Base-by-base conservation (phyloP, 106 monocot species). In the Hemerocallis citrina region DNA sequence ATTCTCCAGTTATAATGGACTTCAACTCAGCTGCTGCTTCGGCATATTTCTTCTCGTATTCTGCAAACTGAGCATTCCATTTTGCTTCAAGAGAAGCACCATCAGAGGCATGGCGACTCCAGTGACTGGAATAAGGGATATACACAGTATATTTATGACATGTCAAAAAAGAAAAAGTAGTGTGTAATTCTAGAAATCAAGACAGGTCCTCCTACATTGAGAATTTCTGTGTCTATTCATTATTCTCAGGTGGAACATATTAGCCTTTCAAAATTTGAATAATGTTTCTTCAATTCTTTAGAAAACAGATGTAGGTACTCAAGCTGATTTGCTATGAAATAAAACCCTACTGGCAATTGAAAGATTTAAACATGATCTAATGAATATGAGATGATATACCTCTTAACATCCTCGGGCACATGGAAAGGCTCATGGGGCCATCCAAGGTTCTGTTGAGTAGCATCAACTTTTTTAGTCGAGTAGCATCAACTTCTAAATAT, bases 401-500 rank as follows among this genome's bases (percentile, higher is more conserved):
- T 98, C 71, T 98, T 87, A 15, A 98, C 91, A 63, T 98, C 91
- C 37, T 88, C 96, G 13, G 88, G 88, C 30, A 88, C 83, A 60
- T 79, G 79, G 77, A 88, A 88, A 24, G 88, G 83, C 68, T 88
- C 83, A 64, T 70, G 69, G 56, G 88, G 67, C 88, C 88, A 88
- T 40, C 63, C 79, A 54, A 88, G 96, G 69, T 98, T 98, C 64
- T 76, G 70, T 58, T 91, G 76, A 0, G 96, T 98, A 25, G 91
- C 91, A 32, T 98, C 96, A 31, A 98, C 96, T 72, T 98, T 91
- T 68, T 98, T 92, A 17, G 77, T n/a, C n/a, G n/a, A n/a, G n/a
- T n/a, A n/a, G n/a, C n/a, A n/a, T n/a, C n/a, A n/a, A n/a, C n/a
- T n/a, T n/a, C n/a, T n/a, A n/a, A n/a, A n/a, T n/a, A n/a, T n/a